Evolutionary conservation across 441 rosid genomes (phyloP).

Genomic region (Metrosideros polymorpha): DNA sequence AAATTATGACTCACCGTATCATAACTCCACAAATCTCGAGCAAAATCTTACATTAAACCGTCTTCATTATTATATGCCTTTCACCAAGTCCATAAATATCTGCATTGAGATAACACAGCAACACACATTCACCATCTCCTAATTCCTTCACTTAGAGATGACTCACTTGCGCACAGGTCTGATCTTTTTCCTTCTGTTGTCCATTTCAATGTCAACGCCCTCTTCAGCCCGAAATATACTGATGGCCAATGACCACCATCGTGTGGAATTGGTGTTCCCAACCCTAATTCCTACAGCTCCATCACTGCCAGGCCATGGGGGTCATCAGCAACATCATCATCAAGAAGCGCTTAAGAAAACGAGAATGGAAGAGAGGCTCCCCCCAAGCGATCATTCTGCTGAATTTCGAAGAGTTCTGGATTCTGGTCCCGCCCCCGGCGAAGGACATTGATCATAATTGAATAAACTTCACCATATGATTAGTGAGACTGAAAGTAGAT

Average conservation of each 20-base stretch:
- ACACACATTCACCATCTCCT: neutral
- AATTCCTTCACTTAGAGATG: neutral
- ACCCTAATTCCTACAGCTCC: neutral
- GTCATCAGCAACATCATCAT: neutral
- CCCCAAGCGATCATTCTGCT: neutral
- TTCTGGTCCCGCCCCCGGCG: neutral
- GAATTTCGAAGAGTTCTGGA: neutral
- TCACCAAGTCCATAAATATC: neutral
- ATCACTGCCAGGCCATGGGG: neutral
- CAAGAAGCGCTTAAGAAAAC: neutral
- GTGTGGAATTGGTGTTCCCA: neutral
- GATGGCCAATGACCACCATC: neutral
- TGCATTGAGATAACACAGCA: neutral
- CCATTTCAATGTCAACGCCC: neutral
- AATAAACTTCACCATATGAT: neutral
- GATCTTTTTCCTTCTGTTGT: neutral
- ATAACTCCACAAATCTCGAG: neutral
- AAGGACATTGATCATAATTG: neutral
- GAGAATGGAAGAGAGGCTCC: neutral
- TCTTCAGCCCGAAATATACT: neutral
- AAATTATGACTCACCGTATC: no score
- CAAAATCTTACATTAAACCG: neutral
- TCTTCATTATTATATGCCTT: neutral
- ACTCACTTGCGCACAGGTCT: neutral
- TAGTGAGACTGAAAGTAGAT: neutral